Evolutionary conservation across 176 grass and related monocot genomes (phyloP).

Genomic region (Puccinellia tenuiflora): DNA sequence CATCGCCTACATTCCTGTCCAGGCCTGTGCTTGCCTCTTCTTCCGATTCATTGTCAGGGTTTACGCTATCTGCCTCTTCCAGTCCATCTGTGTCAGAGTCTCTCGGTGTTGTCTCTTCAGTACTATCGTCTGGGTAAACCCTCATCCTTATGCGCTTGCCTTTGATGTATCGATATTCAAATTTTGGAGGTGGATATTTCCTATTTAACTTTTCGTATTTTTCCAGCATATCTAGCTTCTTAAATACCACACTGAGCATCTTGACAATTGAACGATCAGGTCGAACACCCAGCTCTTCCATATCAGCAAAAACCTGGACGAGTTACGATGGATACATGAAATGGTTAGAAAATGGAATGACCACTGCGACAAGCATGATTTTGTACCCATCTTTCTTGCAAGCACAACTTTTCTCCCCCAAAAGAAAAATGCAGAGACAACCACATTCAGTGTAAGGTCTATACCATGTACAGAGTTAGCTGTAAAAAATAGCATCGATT

Average conservation of each 20-base stretch:
- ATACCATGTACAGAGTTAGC: neutral
- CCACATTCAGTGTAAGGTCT: neutral
- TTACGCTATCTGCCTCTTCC: conserved; percentile 17
- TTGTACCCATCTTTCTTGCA: neutral
- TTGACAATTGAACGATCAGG: conserved; percentile 74
- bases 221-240: conserved; percentile 79
- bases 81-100: neutral
- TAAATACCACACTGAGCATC: conserved; percentile 78
- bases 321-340: neutral
- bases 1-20: conserved; percentile 29
- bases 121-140: conserved; percentile 40
- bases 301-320: conserved; percentile 85
- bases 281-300: conserved; percentile 86
- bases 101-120: neutral
- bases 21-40: conserved; percentile 17
- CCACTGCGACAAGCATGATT: neutral
- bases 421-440: neutral
- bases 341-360: neutral
- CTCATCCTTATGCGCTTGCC: conserved; percentile 73
- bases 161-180: conserved; percentile 79
- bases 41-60: conserved; percentile 17
- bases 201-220: conserved; percentile 80
- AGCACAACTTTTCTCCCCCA: neutral
- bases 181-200: conserved; percentile 83
- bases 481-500: neutral